A percentile compares a stretch with the other conserved stretches of the same genome.
Conservation (phyloP, 2,329 filamentous ascomycete genomes). For the Penicillium rolfsii region DNA sequence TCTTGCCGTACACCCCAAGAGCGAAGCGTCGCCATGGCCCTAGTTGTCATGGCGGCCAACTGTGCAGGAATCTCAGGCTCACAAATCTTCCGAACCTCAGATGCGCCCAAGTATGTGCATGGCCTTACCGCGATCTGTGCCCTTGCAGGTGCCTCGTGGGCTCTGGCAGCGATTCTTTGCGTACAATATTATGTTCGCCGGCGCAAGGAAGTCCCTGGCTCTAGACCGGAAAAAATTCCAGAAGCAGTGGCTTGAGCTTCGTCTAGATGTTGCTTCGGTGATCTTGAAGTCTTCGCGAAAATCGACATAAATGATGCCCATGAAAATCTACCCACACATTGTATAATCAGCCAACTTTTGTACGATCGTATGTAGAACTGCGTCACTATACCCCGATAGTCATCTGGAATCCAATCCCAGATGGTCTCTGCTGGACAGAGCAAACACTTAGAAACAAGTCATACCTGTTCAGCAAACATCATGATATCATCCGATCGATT, state of each 20-base stretch:
- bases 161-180: conserved; percentile 20
- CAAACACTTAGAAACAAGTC: too few relatives aligned
- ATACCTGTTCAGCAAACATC: too few relatives aligned
- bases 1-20: conserved; percentile 60
- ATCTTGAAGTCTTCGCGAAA: neutral
- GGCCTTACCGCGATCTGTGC: conserved; percentile 33
- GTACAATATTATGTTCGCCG: conserved; percentile 31
- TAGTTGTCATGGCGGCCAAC: conserved; percentile 64
- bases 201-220: conserved; percentile 16
- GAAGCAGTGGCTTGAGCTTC: neutral
- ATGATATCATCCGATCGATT: too few relatives aligned
- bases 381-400: too few relatives aligned
- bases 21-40: conserved; percentile 62
- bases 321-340: neutral
- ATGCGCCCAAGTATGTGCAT: conserved; percentile 30
- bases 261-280: neutral
- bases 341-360: neutral
- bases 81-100: conserved; percentile 56
- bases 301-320: neutral
- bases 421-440: too few relatives aligned
- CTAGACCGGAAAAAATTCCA: neutral
- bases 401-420: too few relatives aligned
- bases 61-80: conserved; percentile 64
- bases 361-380: neutral
- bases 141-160: conserved; percentile 33